Evolutionary conservation across 306 rosid species (phyloP).

Genomic region (Quercus engelmannii): DNA sequence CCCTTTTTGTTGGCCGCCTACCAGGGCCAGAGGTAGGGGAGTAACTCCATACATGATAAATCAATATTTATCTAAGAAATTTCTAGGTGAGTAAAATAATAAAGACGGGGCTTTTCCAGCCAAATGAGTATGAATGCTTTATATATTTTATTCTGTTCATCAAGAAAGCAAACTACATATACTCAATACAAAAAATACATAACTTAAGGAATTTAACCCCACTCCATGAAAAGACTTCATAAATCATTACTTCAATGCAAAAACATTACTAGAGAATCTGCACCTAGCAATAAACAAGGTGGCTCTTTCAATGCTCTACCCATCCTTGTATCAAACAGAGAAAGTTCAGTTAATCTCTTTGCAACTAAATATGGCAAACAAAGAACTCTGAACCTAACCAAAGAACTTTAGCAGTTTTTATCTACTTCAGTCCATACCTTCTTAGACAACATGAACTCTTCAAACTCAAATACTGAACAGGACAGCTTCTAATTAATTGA

Average conservation of each 20-base stretch:
- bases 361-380: not conserved
- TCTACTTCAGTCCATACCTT: not conserved
- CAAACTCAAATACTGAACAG: not conserved
- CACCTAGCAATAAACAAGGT: not conserved
- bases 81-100: not conserved
- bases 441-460: not conserved
- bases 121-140: not conserved
- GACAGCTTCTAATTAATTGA: not conserved
- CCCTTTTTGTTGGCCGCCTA: not conserved
- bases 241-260: not conserved
- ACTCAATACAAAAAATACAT: not conserved
- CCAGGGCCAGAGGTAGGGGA: not conserved
- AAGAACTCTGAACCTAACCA: not conserved
- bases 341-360: not conserved
- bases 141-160: not conserved
- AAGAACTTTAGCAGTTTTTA: not conserved
- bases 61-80: not conserved
- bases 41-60: not conserved
- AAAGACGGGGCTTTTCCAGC: not conserved
- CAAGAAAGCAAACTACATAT: not conserved
- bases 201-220: not conserved
- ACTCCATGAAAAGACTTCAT: not conserved
- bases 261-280: not conserved
- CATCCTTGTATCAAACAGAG: not conserved
- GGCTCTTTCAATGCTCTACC: not conserved